phyloP scores from a whole-genome alignment of 2,329 filamentous ascomycete genomes.

The Cladophialophora carrionii region DNA sequence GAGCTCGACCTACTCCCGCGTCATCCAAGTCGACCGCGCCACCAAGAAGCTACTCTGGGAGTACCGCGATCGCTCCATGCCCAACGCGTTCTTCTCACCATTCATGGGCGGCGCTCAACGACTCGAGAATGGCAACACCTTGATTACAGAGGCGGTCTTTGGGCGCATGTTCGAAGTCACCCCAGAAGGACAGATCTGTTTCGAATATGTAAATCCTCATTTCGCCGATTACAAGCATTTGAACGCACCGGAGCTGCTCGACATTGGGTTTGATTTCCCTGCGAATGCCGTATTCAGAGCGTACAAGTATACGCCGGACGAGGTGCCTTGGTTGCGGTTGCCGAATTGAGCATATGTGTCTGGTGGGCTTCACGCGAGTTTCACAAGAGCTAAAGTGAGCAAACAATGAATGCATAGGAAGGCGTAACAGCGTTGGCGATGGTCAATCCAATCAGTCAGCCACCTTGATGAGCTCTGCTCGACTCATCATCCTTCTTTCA shows the following conservation, averaged over 20 bases:
- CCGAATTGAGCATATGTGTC: slow-evolving; percentile 8
- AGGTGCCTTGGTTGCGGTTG: slow-evolving; percentile 47
- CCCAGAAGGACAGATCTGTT: slow-evolving; percentile 46
- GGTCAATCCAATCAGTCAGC: not conserved
- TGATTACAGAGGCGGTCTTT: slow-evolving; percentile 51
- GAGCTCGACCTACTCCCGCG: slow-evolving; percentile 50
- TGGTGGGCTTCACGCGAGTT: not conserved
- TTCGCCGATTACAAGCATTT: slow-evolving; percentile 46
- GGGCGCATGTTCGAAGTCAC: slow-evolving; percentile 54
- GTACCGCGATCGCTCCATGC: slow-evolving; percentile 47
- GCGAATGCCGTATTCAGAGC: slow-evolving; percentile 53
- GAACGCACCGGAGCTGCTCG: slow-evolving; percentile 40
- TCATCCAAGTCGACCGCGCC: slow-evolving; percentile 47
- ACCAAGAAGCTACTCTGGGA: slow-evolving; percentile 52
- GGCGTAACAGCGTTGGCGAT: not conserved
- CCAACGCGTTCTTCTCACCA: slow-evolving; percentile 51
- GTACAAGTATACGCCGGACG: slow-evolving; percentile 49
- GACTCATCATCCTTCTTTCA: not conserved
- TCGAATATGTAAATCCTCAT: slow-evolving; percentile 52
- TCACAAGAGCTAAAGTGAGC: not conserved
- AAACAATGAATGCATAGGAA: not conserved
- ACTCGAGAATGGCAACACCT: slow-evolving; percentile 48
- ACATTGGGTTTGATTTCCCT: slow-evolving; percentile 41
- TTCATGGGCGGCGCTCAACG: slow-evolving; percentile 55
- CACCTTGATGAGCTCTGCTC: not conserved